A percentile compares a stretch with the other conserved stretches of the same genome.
Conservation (phyloP, 2,329 filamentous ascomycete genomes). For the Calonectria leucothoes region DNA sequence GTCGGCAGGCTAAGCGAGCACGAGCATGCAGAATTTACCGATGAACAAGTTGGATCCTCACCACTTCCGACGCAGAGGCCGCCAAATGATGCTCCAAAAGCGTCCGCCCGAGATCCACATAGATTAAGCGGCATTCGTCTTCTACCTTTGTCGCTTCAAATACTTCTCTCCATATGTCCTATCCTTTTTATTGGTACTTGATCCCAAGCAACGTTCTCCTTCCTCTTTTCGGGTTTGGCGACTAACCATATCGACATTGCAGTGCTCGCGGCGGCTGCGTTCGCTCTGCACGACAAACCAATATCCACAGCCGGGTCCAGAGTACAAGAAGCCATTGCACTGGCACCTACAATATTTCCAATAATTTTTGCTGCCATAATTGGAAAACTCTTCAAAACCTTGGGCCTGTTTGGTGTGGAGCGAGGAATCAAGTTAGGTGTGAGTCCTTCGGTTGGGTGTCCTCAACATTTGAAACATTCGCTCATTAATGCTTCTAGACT, state of each 20-base stretch:
- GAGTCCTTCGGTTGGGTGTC: neutral
- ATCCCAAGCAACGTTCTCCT: too few relatives aligned
- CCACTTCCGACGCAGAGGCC: neutral
- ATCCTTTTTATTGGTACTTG: neutral
- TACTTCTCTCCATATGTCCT: neutral
- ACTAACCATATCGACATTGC: neutral
- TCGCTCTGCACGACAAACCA: neutral
- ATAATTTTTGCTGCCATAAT: conserved; percentile 13
- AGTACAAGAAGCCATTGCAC: neutral
- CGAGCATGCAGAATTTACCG: too few relatives aligned
- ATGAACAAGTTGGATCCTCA: neutral
- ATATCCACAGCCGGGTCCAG: neutral
- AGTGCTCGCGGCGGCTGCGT: neutral
- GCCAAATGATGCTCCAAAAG: neutral
- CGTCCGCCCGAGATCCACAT: neutral
- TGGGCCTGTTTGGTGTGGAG: conserved; percentile 9
- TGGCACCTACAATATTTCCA: conserved; percentile 7
- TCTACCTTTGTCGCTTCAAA: neutral
- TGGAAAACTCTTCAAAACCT: conserved; percentile 1
- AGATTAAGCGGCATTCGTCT: neutral
- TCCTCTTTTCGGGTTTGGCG: neutral
- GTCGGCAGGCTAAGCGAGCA: too few relatives aligned
- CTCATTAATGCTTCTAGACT: neutral
- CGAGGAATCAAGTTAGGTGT: conserved; percentile 16
- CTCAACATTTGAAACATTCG: neutral